Evolutionary conservation across 1,284 basidiomycete genomes (phyloP).

Genomic region (Mycena citricolor): DNA sequence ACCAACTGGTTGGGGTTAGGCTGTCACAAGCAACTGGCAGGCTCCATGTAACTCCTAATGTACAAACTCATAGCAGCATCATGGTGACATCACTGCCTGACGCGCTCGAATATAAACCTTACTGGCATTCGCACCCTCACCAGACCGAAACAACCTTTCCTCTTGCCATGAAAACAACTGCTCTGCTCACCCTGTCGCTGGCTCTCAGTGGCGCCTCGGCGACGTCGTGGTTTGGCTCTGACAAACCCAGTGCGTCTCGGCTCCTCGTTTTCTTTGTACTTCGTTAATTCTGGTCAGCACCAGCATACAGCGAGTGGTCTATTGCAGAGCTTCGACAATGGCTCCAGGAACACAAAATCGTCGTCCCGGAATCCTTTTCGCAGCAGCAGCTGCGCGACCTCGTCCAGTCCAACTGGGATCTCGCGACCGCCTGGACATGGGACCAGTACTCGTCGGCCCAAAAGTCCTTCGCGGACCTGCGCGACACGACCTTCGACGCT

Average conservation of each 20-base stretch:
- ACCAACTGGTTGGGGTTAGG: too few relatives aligned
- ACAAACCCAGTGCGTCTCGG: background rate
- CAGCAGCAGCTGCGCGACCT: constrained; percentile 54
- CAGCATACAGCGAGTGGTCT: constrained; percentile 65
- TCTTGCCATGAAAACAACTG: too few relatives aligned
- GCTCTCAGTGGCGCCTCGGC: constrained; percentile 3
- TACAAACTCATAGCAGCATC: too few relatives aligned
- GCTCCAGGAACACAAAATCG: constrained; percentile 71
- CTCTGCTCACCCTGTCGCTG: too few relatives aligned
- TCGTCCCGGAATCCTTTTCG: constrained; percentile 47
- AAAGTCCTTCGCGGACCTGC: constrained; percentile 58
- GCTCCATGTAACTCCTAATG: too few relatives aligned
- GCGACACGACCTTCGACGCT: constrained; percentile 57
- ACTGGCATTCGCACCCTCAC: too few relatives aligned
- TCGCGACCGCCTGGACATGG: constrained; percentile 54
- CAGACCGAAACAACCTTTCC: too few relatives aligned
- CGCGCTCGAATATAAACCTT: too few relatives aligned
- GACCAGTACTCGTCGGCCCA: constrained; percentile 68
- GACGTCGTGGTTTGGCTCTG: constrained; percentile 4
- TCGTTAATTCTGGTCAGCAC: too few relatives aligned
- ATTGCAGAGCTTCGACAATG: constrained; percentile 62
- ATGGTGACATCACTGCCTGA: too few relatives aligned
- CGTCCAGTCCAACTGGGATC: constrained; percentile 65
- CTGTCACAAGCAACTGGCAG: too few relatives aligned
- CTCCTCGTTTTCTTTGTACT: background rate